Evolutionary conservation across 352 stramenopile genomes (phyloP).

Genomic region (Peronospora belbahrii): DNA sequence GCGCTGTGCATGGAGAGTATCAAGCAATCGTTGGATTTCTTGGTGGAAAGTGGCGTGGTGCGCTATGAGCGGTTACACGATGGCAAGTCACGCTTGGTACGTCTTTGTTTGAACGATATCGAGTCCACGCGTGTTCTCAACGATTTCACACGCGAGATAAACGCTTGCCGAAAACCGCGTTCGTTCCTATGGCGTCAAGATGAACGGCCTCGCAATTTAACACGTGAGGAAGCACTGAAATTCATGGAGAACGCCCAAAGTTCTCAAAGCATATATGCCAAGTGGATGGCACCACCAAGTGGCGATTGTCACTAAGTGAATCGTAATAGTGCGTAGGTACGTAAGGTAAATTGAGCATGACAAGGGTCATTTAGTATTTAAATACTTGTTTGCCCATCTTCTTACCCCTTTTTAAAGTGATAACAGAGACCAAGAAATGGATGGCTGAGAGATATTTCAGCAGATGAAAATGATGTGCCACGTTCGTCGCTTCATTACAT

Average conservation of each 20-base stretch:
- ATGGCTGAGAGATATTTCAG: neutral
- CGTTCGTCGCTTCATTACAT: neutral
- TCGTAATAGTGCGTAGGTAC: conserved; percentile 9
- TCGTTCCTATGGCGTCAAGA: conserved; percentile 42
- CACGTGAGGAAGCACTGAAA: conserved; percentile 16
- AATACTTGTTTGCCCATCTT: conserved; percentile 5
- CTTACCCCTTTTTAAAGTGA: conserved; percentile 10
- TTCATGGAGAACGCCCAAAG: conserved; percentile 23
- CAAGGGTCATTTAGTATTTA: no score
- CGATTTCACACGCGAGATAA: conserved; percentile 34
- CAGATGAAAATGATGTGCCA: conserved; percentile 5
- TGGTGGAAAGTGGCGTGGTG: conserved; percentile 40
- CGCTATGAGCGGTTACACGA: conserved; percentile 24
- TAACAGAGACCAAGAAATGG: conserved; percentile 7
- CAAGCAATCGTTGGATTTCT: conserved; percentile 64
- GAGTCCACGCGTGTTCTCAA: conserved; percentile 12
- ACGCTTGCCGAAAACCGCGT: conserved; percentile 34
- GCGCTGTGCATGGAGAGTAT: conserved; percentile 70
- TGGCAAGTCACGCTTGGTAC: conserved; percentile 24
- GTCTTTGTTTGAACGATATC: conserved; percentile 8
- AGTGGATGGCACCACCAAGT: conserved; percentile 25
- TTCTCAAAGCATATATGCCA: conserved; percentile 26
- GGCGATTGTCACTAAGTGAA: conserved; percentile 16
- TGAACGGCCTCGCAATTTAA: conserved; percentile 21
- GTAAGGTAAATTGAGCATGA: neutral